Base-by-base conservation (phyloP, 176 grass and related monocot species). In the Cenchrus fungigraminus region DNA sequence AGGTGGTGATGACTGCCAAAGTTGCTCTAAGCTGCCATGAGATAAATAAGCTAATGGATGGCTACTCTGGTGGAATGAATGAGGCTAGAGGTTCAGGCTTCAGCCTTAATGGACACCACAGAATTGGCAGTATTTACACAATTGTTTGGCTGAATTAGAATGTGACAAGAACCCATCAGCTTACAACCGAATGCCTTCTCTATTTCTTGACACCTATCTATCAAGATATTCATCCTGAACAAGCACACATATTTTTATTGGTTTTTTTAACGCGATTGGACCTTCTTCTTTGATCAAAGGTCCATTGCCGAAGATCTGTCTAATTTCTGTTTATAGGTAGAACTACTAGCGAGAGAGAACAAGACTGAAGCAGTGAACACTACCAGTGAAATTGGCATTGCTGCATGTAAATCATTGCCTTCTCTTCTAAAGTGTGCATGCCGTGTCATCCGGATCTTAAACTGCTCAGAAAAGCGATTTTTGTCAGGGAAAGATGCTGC, bases 381-480 rank as follows among this genome's bases (percentile, higher is more conserved):
- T 83, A 91, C 92, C 62, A 86, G 42, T 43, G 87, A 89, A 66
- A 92, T 94, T 71, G 81, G 76, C 9, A 83, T 45, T n/a, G 45
- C 86, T 58, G 87, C 76, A 77, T 87, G 87, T 71, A 91, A 66
- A 59, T 91, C 87, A 75, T 91, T 91, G 83, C 84, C 89, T 83
- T 94, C 81, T 82, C 84, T 94, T 82, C 60, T 85, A 53, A 92
- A 94, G 14, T 49, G 78, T 1, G 67, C 72, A 87, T 92, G 90
- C 10, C 51, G 28, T 82, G 92, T 81, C 66, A 68, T 91, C 83
- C 76, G 73, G 71, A 94, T 91, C 44, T 43, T 91, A 69, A 91
- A 87, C 89, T 94, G 86, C 76, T 78, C 78, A 88, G 4, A 12
- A 45, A 56, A 83, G 7, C 31, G 8, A 65, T 6, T 49, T 34